Evolutionary conservation across 805 yeast species (phyloP), one percentile per base, ranked within the genome.

Genomic region (Suhomyces sp.): DNA sequence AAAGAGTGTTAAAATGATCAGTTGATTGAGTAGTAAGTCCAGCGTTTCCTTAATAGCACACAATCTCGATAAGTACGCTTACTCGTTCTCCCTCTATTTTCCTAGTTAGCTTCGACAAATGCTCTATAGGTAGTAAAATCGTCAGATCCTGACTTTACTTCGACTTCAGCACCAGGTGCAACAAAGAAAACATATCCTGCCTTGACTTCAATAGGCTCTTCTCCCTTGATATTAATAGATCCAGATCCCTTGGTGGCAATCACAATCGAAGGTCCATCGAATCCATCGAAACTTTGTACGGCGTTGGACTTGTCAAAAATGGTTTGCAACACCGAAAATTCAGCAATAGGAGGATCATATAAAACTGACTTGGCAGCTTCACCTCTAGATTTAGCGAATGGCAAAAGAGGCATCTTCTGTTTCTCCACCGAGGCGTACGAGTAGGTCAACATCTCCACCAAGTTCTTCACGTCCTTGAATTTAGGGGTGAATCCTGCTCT

Each of bases 401-500:
- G 44, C 44, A 66, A 61, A 19, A 85, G 77, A 30, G 77, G 76
- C 93, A 91, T 86, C 65, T 88, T 88, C 70, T 93, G 99, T 57
- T 88, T 88, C 48, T 81, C 88, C 33, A 91, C 96, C 16, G 95
- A 80, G 36, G 85, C 95, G 52, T 84, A 84, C 18, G 85, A 73
- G 60, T 91, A 93, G 3, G 96, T 90, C 59, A 93, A 77, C 93
- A 87, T 87, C 35, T 76, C 78, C 28, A 93, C 97, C 56, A 93
- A 77, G 53, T 84, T 88, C 40, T 80, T 65, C 42, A 93, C 98
- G 62, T 93, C 99, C 67, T 91, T 93, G 71, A 91, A 93, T 63
- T 93, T 93, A 43, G 99, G 98, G n/a, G 99, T 93, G 72, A 93
- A 93, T 10, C 98, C 99, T 4, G 97, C 95, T 62, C 99, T 79